A percentile compares a stretch with the other conserved stretches of the same genome.
Conservation (phyloP, 345 rosid species). For the Trapa incisa region DNA sequence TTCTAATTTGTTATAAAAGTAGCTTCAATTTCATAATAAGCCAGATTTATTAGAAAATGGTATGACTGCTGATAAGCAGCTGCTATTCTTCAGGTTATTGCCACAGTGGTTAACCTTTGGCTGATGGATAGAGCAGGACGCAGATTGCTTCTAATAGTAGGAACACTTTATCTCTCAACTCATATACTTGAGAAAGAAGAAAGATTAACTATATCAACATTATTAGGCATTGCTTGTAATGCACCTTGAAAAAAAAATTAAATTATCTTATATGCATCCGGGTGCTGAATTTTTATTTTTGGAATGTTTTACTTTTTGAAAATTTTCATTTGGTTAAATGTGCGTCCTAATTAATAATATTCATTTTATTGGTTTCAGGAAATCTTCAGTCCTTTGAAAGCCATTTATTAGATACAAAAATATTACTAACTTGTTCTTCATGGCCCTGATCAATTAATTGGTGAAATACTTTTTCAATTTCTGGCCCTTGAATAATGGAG, state of each 20-base stretch:
- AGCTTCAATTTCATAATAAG: neutral
- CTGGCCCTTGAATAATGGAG: neutral
- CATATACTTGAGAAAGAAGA: neutral
- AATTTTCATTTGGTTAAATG: neutral
- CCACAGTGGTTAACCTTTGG: constrained; percentile 79
- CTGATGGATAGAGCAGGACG: constrained; percentile 82
- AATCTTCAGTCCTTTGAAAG: neutral
- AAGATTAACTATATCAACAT: neutral
- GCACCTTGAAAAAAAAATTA: neutral
- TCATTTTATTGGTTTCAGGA: neutral
- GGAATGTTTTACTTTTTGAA: neutral
- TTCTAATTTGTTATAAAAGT: neutral
- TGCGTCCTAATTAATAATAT: neutral
- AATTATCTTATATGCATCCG: neutral
- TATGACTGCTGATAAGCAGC: neutral
- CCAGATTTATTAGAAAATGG: constrained; percentile 2
- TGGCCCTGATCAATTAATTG: neutral
- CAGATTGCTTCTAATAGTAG: constrained; percentile 70
- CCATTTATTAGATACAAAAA: neutral
- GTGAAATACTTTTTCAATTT: neutral
- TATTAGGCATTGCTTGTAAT: neutral
- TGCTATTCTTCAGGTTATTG: constrained; percentile 45
- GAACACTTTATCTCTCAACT: constrained; percentile 14
- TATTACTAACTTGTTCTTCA: neutral
- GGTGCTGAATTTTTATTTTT: neutral